These are phyloP conservation scores for Trichoderma asperellum DNA, from an alignment of 2,329 filamentous ascomycete genomes.

Conservation along the genomic window DNA sequence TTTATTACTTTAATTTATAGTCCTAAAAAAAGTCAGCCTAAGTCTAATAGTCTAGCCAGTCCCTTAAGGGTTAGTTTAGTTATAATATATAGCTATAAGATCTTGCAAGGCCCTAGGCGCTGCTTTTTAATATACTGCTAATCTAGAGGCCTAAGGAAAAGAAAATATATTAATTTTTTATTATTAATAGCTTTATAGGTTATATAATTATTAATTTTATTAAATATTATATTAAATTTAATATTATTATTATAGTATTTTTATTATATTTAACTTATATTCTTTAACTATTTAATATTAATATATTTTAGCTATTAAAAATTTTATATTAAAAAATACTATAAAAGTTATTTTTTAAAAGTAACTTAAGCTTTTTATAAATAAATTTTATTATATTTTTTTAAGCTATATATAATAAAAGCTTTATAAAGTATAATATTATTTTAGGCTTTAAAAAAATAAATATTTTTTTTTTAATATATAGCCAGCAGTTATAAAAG, in stretches of 20 bases:
- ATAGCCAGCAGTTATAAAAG: not conserved
- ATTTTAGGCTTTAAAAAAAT: not conserved
- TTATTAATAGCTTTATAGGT: constrained; percentile 6
- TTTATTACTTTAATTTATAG: too few relatives aligned
- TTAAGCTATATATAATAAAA: not conserved
- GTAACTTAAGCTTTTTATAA: not conserved
- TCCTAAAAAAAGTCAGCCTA: not conserved
- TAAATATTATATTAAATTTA: constrained; percentile 12
- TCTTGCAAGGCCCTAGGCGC: not conserved
- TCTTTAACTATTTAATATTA: not conserved
- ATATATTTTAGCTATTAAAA: not conserved
- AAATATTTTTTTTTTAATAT: not conserved
- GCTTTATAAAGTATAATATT: constrained; percentile 10
- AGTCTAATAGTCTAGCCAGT: not conserved
- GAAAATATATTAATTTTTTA: constrained; percentile 3
- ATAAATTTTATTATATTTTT: not conserved
- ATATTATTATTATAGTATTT: not conserved
- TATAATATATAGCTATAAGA: not conserved
- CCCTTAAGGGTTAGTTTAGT: not conserved
- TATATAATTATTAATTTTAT: not conserved
- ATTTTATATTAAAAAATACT: not conserved
- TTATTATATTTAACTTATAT: not conserved
- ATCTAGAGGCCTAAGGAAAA: not conserved
- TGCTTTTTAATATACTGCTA: not conserved
- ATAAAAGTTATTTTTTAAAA: not conserved